Base-by-base conservation (phyloP, 495 filamentous ascomycete species). In the Darksidea phi region DNA sequence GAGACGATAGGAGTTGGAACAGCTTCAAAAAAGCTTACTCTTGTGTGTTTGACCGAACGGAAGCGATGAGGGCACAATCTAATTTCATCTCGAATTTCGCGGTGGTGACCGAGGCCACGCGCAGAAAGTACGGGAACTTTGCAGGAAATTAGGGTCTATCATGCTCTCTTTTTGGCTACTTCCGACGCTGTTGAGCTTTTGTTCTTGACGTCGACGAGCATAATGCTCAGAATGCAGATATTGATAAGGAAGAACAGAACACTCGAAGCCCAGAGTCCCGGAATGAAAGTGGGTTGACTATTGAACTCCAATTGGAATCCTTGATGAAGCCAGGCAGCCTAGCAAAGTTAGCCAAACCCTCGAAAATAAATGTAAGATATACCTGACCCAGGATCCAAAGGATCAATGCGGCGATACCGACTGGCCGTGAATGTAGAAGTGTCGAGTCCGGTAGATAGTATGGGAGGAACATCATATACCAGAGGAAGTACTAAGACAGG, bases 391-490 rank as follows among this genome's bases (percentile, higher is more conserved):
- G 59, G 6, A 95, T 74, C 94, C 94, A 98, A 10, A 92, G 70
- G 0, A 69, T 67, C 12, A 86, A 72, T 0, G 87, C 88, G 0
- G 74, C 63, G 0, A 92, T 56, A 0, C 94, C 94, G 4, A 87
- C 68, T 1, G 59, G 45, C 1, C 82, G 83, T 6, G 73, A 75
- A 1, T 64, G 70, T 1, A 95, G 74, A 12, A 97, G 79, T 1
- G 86, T 87, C 0, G 91, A 95, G 6, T 72, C 74, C 0, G 94
- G 90, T 0, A 98, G 84, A 71, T 97, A 95, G 43, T 97, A 86
- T 0, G 94, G 93, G 15, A 97, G 81, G 59, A 98, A 85, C 57
- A 96, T 82, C 64, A 95, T 84, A 73, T 98, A 97, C 94, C 94
- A 98, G 57, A 98, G 82, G 71, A 97, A 97, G 70, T 98, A 98